A percentile compares a stretch with the other conserved stretches of the same genome.
These are phyloP conservation scores for Arabidopsis suecica DNA, from an alignment of 345 rosid genomes.

Conservation along the genomic window DNA sequence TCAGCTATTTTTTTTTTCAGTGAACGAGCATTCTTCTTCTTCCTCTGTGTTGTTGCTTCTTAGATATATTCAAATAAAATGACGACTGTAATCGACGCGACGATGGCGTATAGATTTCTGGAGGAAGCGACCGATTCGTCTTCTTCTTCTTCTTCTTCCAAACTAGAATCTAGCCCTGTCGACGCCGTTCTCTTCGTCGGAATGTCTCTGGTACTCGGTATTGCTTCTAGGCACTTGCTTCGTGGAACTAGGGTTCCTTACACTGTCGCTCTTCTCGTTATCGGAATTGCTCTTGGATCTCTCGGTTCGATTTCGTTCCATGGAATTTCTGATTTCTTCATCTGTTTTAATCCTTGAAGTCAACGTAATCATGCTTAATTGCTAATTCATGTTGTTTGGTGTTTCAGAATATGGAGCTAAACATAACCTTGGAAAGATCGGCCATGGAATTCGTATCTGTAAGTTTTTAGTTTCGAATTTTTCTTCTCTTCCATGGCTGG, in stretches of 20 bases:
- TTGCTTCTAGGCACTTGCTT: conserved; percentile 72
- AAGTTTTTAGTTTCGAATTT: conserved; percentile 42
- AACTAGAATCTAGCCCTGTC: conserved; percentile 51
- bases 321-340: neutral
- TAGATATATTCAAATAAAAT: neutral
- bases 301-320: conserved; percentile 57
- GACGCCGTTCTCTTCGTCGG: conserved; percentile 89
- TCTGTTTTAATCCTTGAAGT: too few relatives aligned
- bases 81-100: conserved; percentile 39
- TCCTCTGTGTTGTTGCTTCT: neutral
- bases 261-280: conserved; percentile 87
- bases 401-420: conserved; percentile 81
- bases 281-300: conserved; percentile 88
- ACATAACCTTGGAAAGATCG: conserved; percentile 76
- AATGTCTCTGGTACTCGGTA: conserved; percentile 74
- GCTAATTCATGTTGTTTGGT: neutral
- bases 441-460: conserved; percentile 92
- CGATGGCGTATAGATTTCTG: conserved; percentile 35
- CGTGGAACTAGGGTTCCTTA: conserved; percentile 95
- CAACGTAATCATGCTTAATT: too few relatives aligned
- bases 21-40: neutral
- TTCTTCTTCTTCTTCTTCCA: conserved; percentile 10
- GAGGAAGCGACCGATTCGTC: conserved; percentile 8
- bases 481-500: too few relatives aligned
- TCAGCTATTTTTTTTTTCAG: too few relatives aligned